phyloP scores from a whole-genome alignment of 768 basidiomycete species.

The Russula abietina region DNA sequence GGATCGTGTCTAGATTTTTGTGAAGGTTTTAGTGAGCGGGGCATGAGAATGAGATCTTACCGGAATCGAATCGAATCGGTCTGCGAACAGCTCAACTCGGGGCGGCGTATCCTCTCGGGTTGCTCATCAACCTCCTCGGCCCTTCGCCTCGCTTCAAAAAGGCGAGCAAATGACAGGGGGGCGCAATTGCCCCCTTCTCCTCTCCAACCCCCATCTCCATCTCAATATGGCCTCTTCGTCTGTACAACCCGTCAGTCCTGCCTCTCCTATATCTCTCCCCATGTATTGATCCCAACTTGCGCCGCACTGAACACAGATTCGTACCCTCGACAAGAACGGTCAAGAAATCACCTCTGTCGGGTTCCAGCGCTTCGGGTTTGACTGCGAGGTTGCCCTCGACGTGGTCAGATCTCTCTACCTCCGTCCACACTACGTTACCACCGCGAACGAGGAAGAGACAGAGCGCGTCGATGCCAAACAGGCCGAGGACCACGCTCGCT shows the following conservation, averaged over 20 bases:
- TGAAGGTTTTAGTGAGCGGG: constrained; percentile 48
- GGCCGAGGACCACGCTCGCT: constrained; percentile 44
- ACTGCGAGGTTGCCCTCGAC: constrained; percentile 76
- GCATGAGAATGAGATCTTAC: constrained; percentile 48
- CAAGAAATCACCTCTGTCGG: constrained; percentile 75
- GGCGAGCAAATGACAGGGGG: no score
- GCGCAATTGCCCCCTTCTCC: no score
- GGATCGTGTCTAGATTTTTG: constrained; percentile 77
- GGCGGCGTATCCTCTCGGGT: neutral
- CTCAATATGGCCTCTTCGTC: no score
- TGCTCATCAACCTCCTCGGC: no score
- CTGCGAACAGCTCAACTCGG: neutral
- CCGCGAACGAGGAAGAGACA: constrained; percentile 30
- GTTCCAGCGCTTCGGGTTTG: constrained; percentile 81
- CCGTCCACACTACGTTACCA: constrained; percentile 65
- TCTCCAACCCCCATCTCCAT: no score
- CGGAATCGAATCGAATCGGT: neutral
- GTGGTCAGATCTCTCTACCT: constrained; percentile 84
- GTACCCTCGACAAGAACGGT: constrained; percentile 68
- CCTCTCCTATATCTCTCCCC: no score
- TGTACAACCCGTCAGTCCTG: no score
- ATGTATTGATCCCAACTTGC: no score
- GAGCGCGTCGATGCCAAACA: constrained; percentile 37
- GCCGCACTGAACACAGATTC: no score
- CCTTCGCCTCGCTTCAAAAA: no score